Evolutionary conservation across 768 basidiomycete genomes (phyloP).

Genomic region (Leccinum fibrillosum): DNA sequence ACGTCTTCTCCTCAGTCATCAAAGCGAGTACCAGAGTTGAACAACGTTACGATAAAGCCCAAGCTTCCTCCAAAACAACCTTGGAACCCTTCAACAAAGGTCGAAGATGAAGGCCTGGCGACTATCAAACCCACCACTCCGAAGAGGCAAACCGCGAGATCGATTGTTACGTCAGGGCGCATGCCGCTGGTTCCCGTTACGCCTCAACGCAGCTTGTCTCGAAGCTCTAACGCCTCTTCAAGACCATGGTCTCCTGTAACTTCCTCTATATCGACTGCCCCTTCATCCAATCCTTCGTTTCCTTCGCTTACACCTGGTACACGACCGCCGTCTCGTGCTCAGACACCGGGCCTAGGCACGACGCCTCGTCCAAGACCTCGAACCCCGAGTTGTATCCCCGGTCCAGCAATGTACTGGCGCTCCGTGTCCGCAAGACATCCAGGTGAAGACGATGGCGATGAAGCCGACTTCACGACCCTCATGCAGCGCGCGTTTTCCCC

Average conservation of each 20-base stretch:
- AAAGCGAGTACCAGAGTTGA: slow-evolving; percentile 35
- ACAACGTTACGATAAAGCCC: slow-evolving; percentile 40
- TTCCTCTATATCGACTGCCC: slow-evolving; percentile 67
- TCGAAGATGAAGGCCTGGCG: slow-evolving; percentile 52
- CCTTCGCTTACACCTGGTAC: slow-evolving; percentile 26
- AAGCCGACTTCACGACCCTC: slow-evolving; percentile 39
- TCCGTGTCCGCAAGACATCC: slow-evolving; percentile 48
- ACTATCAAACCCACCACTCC: slow-evolving; percentile 48
- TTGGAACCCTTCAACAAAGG: slow-evolving; percentile 83
- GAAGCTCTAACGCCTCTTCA: slow-evolving; percentile 74
- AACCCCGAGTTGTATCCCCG: slow-evolving; percentile 79
- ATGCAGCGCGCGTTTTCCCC: slow-evolving; percentile 63
- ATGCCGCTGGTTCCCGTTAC: slow-evolving; percentile 49
- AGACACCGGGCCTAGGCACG: slow-evolving; percentile 44
- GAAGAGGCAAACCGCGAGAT: slow-evolving; percentile 47
- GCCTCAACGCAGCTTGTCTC: slow-evolving; percentile 62
- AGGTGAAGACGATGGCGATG: slow-evolving; percentile 45
- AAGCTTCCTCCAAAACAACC: slow-evolving; percentile 40
- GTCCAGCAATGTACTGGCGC: slow-evolving; percentile 49
- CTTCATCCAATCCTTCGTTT: slow-evolving; percentile 42
- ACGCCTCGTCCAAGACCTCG: slow-evolving; percentile 70
- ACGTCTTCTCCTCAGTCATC: slow-evolving; percentile 54
- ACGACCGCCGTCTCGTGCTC: slow-evolving; percentile 53
- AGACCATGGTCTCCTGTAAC: slow-evolving; percentile 78
- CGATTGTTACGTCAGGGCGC: slow-evolving; percentile 40